These are phyloP conservation scores for Tuber magnatum DNA, from an alignment of 495 filamentous ascomycete genomes.

Conservation along the genomic window DNA sequence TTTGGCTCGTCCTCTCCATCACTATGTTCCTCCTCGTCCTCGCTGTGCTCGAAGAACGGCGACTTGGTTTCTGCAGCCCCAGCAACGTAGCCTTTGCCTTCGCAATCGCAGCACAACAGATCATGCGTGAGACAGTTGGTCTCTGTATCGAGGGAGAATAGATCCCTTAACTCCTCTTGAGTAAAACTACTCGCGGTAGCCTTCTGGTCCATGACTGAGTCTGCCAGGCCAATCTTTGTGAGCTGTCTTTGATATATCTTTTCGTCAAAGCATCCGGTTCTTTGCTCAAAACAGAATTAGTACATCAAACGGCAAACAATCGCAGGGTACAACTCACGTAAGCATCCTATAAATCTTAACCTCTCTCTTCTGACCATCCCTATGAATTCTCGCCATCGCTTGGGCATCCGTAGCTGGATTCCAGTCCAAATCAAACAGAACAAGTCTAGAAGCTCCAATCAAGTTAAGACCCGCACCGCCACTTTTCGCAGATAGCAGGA, in stretches of 20 bases:
- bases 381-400: slow-evolving; percentile 78
- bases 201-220: slow-evolving; percentile 50
- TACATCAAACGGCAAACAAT: neutral
- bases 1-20: slow-evolving; percentile 46
- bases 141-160: slow-evolving; percentile 62
- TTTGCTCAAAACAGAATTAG: neutral
- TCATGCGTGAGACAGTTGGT: slow-evolving; percentile 62
- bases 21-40: slow-evolving; percentile 40
- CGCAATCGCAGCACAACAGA: slow-evolving; percentile 60
- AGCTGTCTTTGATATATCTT: slow-evolving; percentile 81
- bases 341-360: slow-evolving; percentile 70
- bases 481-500: slow-evolving; percentile 71
- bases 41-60: slow-evolving; percentile 25
- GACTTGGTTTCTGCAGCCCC: slow-evolving; percentile 9
- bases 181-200: slow-evolving; percentile 56
- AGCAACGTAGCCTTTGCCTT: slow-evolving; percentile 48
- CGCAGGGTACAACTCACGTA: slow-evolving; percentile 41
- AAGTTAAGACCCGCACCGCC: slow-evolving; percentile 72
- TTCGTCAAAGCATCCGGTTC: slow-evolving; percentile 64
- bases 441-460: slow-evolving; percentile 65
- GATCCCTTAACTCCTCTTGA: slow-evolving; percentile 59
- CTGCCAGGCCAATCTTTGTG: slow-evolving; percentile 57
- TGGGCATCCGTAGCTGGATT: slow-evolving; percentile 75
- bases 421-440: slow-evolving; percentile 79
- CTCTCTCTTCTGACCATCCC: slow-evolving; percentile 65